phyloP scores from a whole-genome alignment of 2,329 filamentous ascomycete species.

The Cytospora leucostoma region DNA sequence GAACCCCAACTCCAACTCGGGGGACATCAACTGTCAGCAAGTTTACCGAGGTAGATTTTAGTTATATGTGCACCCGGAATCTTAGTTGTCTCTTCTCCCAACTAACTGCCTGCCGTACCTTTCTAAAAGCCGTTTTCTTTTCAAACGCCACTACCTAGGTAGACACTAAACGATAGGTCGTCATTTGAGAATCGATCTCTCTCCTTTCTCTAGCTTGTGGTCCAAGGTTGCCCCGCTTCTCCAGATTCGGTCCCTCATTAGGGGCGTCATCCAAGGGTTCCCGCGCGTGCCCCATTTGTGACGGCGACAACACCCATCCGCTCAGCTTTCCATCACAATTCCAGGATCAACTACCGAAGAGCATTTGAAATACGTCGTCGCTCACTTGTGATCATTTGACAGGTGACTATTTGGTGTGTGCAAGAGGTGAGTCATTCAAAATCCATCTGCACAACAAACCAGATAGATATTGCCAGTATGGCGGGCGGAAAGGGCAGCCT shows the following conservation, averaged over 20 bases:
- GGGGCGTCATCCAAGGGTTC: neutral
- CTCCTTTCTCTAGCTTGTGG: neutral
- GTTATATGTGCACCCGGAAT: neutral
- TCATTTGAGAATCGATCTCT: neutral
- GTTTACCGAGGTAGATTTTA: neutral
- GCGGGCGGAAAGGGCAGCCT: too few relatives aligned
- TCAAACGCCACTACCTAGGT: too few relatives aligned
- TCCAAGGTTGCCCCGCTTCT: constrained; percentile 3
- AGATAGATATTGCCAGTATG: too few relatives aligned
- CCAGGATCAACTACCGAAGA: neutral
- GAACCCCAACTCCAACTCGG: neutral
- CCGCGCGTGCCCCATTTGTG: neutral
- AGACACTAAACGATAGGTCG: neutral
- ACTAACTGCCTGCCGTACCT: too few relatives aligned
- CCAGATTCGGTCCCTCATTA: neutral
- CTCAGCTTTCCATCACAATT: neutral
- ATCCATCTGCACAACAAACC: constrained; percentile 4
- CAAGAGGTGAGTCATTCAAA: constrained; percentile 11
- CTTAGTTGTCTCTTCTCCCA: too few relatives aligned
- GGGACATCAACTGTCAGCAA: neutral
- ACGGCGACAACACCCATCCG: constrained; percentile 7
- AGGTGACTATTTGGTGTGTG: too few relatives aligned
- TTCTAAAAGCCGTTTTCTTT: too few relatives aligned
- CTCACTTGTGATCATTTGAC: neutral
- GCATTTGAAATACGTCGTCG: neutral